These are phyloP conservation scores for Lentinula guzmanii DNA, from an alignment of 768 basidiomycete genomes.

Conservation along the genomic window DNA sequence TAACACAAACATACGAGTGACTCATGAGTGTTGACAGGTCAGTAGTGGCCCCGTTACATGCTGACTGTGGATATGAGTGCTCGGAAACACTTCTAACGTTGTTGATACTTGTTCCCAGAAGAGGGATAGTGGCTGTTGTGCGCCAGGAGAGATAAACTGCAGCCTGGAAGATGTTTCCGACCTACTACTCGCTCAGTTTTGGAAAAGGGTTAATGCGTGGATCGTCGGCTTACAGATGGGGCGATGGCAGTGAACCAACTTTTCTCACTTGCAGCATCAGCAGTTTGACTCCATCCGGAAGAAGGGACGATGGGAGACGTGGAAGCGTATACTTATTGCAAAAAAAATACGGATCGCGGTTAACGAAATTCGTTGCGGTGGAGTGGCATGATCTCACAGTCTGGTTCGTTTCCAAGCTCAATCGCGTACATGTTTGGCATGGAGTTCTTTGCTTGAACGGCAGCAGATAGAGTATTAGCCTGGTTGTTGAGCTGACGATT, in stretches of 20 bases:
- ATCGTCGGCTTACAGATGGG: conserved; percentile 17
- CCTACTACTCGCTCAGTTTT: conserved; percentile 12
- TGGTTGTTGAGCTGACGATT: conserved; percentile 31
- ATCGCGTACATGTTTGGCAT: conserved; percentile 28
- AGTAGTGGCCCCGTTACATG: conserved; percentile 28
- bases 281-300: conserved; percentile 24
- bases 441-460: conserved; percentile 20
- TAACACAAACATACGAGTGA: conserved; percentile 21
- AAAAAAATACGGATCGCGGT: not conserved
- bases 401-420: conserved; percentile 33
- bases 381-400: conserved; percentile 19
- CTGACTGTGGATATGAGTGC: conserved; percentile 32
- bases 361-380: not conserved
- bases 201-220: not conserved
- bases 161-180: conserved; percentile 29
- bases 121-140: conserved; percentile 21
- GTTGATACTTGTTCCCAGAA: conserved; percentile 20
- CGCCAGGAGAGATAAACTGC: conserved; percentile 27
- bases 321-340: conserved; percentile 21
- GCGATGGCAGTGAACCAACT: conserved; percentile 24
- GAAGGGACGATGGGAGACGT: conserved; percentile 25
- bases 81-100: conserved; percentile 25
- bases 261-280: conserved; percentile 25
- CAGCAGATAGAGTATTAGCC: conserved; percentile 25
- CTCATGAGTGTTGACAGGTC: conserved; percentile 27